A percentile compares a stretch with the other conserved stretches of the same genome.
Conservation (phyloP, 2,329 filamentous ascomycete genomes). For the Aspergillus ustus region DNA sequence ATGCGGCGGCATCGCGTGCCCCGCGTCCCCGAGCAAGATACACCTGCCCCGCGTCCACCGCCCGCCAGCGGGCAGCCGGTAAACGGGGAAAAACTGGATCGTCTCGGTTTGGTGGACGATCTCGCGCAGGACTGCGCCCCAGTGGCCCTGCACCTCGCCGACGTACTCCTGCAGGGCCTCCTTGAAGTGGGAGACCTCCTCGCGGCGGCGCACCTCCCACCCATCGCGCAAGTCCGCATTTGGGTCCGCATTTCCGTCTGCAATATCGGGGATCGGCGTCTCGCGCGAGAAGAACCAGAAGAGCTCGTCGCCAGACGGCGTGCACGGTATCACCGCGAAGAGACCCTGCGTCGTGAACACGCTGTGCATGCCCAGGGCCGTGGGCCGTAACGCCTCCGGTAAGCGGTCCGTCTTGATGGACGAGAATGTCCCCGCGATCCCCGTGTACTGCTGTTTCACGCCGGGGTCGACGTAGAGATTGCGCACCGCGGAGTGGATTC, state of each 20-base stretch:
- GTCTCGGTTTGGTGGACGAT: slow-evolving; percentile 21
- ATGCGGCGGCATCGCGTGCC: slow-evolving; percentile 41
- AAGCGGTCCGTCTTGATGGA: slow-evolving; percentile 15
- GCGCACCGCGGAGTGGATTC: slow-evolving; percentile 44
- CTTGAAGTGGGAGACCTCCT: slow-evolving; percentile 33
- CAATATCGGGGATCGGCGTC: slow-evolving; percentile 26
- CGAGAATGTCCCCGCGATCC: slow-evolving; percentile 29
- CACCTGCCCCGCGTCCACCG: slow-evolving; percentile 42
- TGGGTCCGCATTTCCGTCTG: slow-evolving; percentile 18
- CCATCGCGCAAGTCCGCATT: slow-evolving; percentile 29
- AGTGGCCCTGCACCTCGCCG: slow-evolving; percentile 59
- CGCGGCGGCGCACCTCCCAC: slow-evolving; percentile 33
- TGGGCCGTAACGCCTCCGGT: background rate
- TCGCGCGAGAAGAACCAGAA: slow-evolving; percentile 38
- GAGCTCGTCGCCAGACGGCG: slow-evolving; percentile 25
- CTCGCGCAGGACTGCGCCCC: slow-evolving; percentile 39
- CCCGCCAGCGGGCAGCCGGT: slow-evolving; percentile 37
- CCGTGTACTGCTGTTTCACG: slow-evolving; percentile 38
- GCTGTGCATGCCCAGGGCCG: slow-evolving; percentile 1
- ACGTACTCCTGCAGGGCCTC: slow-evolving; percentile 53
- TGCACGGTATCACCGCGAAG: slow-evolving; percentile 30
- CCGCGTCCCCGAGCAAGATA: slow-evolving; percentile 39
- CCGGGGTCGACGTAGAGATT: slow-evolving; percentile 35
- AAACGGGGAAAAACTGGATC: slow-evolving; percentile 41
- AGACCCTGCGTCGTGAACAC: slow-evolving; percentile 31